phyloP scores from a whole-genome alignment of 2,329 filamentous ascomycete genomes.

The Fusarium sp. region DNA sequence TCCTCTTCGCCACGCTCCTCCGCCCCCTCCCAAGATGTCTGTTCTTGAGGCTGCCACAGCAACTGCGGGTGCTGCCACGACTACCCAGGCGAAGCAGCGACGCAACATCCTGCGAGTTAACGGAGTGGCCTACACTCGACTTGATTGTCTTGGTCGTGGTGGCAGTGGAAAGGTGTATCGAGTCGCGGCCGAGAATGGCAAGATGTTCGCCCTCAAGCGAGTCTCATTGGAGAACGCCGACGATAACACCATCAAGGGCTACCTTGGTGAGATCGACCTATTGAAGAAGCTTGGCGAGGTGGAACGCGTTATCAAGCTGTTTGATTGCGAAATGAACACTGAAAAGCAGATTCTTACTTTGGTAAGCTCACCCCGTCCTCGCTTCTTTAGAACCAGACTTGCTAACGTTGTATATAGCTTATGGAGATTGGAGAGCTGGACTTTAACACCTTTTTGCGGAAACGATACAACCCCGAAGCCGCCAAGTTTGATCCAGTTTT shows the following conservation, averaged over 20 bases:
- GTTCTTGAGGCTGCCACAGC: slow-evolving; percentile 92
- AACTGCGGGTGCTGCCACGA: slow-evolving; percentile 81
- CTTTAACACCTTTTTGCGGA: slow-evolving; percentile 84
- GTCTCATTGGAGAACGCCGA: slow-evolving; percentile 93
- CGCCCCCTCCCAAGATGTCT: slow-evolving; percentile 95
- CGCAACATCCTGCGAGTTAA: slow-evolving; percentile 89
- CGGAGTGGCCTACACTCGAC: slow-evolving; percentile 87
- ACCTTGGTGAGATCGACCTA: slow-evolving; percentile 95
- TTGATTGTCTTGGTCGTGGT: slow-evolving; percentile 91
- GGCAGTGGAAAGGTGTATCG: slow-evolving; percentile 95
- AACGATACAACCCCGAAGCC: slow-evolving; percentile 77
- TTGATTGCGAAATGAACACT: slow-evolving; percentile 93
- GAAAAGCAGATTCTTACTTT: slow-evolving; percentile 90
- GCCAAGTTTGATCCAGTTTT: slow-evolving; percentile 88
- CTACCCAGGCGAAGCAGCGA: slow-evolving; percentile 78
- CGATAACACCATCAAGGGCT: slow-evolving; percentile 83
- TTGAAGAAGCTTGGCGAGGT: slow-evolving; percentile 84
- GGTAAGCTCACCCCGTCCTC: slow-evolving; percentile 62
- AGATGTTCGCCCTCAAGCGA: slow-evolving; percentile 92
- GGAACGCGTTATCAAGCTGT: slow-evolving; percentile 89
- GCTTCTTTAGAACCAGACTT: neutral
- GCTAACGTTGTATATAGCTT: slow-evolving; percentile 65
- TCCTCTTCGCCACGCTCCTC: slow-evolving; percentile 80
- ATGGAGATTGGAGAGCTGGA: slow-evolving; percentile 99
- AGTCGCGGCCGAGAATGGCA: slow-evolving; percentile 96